These are phyloP conservation scores for Trichoderma afroharzianum DNA, from an alignment of 2,329 filamentous ascomycete species.

Conservation along the genomic window DNA sequence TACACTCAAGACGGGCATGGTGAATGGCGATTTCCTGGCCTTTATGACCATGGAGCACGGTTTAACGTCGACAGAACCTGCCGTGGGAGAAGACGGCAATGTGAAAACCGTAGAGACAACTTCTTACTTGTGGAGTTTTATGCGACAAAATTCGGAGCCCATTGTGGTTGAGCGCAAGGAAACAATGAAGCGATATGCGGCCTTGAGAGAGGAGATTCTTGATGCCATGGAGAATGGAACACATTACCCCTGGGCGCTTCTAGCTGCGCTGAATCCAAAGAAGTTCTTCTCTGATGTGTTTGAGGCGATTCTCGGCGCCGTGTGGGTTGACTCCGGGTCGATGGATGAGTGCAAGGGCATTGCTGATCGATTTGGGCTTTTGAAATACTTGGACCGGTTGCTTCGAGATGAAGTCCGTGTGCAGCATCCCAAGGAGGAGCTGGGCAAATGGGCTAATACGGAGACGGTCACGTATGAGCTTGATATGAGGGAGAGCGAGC, in stretches of 20 bases:
- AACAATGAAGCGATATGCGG: conserved; percentile 43
- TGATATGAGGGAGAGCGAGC: conserved; percentile 23
- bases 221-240: conserved; percentile 46
- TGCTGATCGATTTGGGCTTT: conserved; percentile 60
- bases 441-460: conserved; percentile 55
- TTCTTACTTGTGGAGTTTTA: conserved; percentile 63
- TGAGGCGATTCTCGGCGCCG: conserved; percentile 74
- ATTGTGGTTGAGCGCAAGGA: conserved; percentile 46
- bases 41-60: conserved; percentile 62
- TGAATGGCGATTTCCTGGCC: conserved; percentile 76
- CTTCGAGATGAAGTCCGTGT: conserved; percentile 56
- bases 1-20: conserved; percentile 67
- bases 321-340: conserved; percentile 76
- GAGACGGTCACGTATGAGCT: conserved; percentile 53
- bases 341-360: conserved; percentile 58
- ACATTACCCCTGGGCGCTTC: conserved; percentile 72
- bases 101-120: conserved; percentile 22
- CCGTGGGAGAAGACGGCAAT: conserved; percentile 17
- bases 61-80: conserved; percentile 24
- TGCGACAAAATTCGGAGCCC: conserved; percentile 54
- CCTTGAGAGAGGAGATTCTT: conserved; percentile 47
- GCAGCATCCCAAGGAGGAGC: conserved; percentile 63
- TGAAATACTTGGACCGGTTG: conserved; percentile 59
- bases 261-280: conserved; percentile 61
- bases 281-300: conserved; percentile 85